Conservation (phyloP, 2,329 filamentous ascomycete genomes). For the Sarocladiaceae sp. region DNA sequence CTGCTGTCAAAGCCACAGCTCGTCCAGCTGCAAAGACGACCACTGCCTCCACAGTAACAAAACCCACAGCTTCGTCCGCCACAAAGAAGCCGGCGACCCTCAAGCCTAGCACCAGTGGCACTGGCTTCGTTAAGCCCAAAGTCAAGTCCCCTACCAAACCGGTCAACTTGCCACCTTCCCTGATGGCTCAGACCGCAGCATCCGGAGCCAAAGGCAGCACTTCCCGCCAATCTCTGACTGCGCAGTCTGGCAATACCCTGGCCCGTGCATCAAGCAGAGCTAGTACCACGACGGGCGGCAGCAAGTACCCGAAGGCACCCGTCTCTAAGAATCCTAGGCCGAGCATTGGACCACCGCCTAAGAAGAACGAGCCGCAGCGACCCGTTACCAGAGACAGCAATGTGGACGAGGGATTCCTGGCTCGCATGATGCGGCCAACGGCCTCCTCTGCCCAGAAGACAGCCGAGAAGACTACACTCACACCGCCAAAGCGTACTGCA, state of each 20-base stretch:
- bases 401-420: conserved; percentile 65
- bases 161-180: conserved; percentile 57
- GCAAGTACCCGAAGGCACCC: conserved; percentile 3
- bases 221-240: conserved; percentile 25
- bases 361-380: conserved; percentile 40
- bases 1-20: conserved; percentile 19
- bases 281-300: conserved; percentile 28
- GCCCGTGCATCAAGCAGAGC: conserved; percentile 40
- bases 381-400: conserved; percentile 43
- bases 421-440: conserved; percentile 77
- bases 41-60: conserved; percentile 20
- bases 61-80: conserved; percentile 24
- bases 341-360: conserved; percentile 50
- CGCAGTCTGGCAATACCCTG: conserved; percentile 24
- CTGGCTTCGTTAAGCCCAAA: conserved; percentile 51
- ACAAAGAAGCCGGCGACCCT: conserved; percentile 38
- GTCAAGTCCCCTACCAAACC: conserved; percentile 64
- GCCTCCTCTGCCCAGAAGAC: conserved; percentile 62
- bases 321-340: conserved; percentile 28
- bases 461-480: conserved; percentile 51
- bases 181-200: conserved; percentile 64
- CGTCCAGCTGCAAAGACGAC: conserved; percentile 28
- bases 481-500: conserved; percentile 34
- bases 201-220: conserved; percentile 52
- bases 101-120: conserved; percentile 31